Evolutionary conservation across 2,329 filamentous ascomycete genomes (phyloP), one percentile per base, ranked within the genome.

Genomic region (Hypoxylon sp.): DNA sequence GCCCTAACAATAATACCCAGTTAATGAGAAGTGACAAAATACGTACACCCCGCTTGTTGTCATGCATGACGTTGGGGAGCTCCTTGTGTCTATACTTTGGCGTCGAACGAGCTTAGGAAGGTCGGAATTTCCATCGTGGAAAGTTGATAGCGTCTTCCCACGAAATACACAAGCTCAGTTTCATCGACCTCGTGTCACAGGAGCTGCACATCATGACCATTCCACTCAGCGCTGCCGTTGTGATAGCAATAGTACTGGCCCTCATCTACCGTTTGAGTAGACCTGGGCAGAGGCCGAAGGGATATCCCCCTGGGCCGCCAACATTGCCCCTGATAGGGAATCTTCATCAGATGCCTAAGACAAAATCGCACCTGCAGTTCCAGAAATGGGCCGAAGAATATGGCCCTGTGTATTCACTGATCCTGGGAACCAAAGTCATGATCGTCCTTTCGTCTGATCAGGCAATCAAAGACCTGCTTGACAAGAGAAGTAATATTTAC

Each of bases 361-460:
- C 76, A 4, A 74, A 82, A 24, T 71, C 71, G 0, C 80, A 85
- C 57, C 65, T 82, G 0, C 81, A 85, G 54, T 85, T 85, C 54
- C 73, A 82, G 36, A 81, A 83, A 70, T 87, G 85, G 85, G 82
- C 84, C 0, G 67, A 80, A 4, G 76, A 85, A 69, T 86, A 86
- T 48, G 81, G 84, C 0, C 82, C 83, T 0, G 71, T 87, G 0
- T 86, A 83, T 70, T 83, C 80, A 0, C 74, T 87, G 2, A 83
- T 85, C 0, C 74, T 86, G 0, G 84, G 85, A 0, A 81, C 81
- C 0, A 79, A 81, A 40, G 75, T 77, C 4, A 73, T 85, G 67
- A 75, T 87, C 14, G 80, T 87, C 0, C 72, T 87, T 0, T 81
- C 78, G 0, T 80, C 78, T 0, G 79, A 81, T 26, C 64, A 77